phyloP scores from a whole-genome alignment of 352 stramenopile species.

The Phytophthora capsici region DNA sequence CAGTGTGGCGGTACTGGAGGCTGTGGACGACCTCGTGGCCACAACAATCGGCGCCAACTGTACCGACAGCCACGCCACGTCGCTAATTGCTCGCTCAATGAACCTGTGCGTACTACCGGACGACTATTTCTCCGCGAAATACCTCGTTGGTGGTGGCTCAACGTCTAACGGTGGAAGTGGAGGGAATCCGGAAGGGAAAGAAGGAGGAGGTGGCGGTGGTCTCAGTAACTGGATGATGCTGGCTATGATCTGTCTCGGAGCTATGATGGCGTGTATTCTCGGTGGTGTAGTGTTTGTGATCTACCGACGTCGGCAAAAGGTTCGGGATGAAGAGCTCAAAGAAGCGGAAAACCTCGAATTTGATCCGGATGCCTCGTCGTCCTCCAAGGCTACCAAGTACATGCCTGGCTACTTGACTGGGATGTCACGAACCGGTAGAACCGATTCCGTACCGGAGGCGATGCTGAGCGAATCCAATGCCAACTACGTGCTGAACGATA shows the following conservation, averaged over 20 bases:
- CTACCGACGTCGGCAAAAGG: constrained; percentile 31
- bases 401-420: constrained; percentile 23
- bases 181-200: background rate
- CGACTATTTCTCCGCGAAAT: constrained; percentile 36
- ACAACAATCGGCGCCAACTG: constrained; percentile 35
- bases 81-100: constrained; percentile 30
- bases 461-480: constrained; percentile 23
- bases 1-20: constrained; percentile 33
- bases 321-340: constrained; percentile 34
- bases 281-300: constrained; percentile 39
- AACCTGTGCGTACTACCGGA: constrained; percentile 42
- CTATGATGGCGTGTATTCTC: constrained; percentile 35
- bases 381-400: constrained; percentile 41
- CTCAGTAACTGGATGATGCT: constrained; percentile 55
- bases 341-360: constrained; percentile 33
- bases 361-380: constrained; percentile 25
- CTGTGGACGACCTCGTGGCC: constrained; percentile 35
- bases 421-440: constrained; percentile 35
- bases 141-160: constrained; percentile 18
- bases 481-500: constrained; percentile 56
- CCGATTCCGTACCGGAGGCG: constrained; percentile 26
- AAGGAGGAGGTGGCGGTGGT: constrained; percentile 4
- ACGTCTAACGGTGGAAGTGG: constrained; percentile 10
- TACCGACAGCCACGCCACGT: constrained; percentile 29
- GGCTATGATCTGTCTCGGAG: constrained; percentile 43